Evolutionary conservation across 2,329 filamentous ascomycete species (phyloP).

Genomic region (Aspergillus fumigatus): DNA sequence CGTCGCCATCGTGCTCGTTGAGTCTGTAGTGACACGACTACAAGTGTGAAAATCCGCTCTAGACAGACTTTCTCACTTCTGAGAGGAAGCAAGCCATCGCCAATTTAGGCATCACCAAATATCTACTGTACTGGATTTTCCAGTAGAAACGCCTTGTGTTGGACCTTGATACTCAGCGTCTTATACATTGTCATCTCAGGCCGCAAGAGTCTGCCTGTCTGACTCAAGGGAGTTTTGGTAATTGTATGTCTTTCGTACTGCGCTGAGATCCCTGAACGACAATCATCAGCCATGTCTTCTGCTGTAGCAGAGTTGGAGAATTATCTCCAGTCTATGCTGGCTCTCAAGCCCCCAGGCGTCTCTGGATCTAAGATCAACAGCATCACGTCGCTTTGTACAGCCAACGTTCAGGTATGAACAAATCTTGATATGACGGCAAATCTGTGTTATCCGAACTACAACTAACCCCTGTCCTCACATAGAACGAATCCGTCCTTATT

Average conservation of each 20-base stretch:
- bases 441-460: neutral
- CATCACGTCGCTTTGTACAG: constrained; percentile 81
- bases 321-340: constrained; percentile 85
- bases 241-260: constrained; percentile 11
- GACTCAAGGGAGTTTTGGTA: constrained; percentile 7
- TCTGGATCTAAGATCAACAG: constrained; percentile 86
- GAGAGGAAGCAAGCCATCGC: constrained; percentile 6
- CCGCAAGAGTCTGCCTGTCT: constrained; percentile 10
- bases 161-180: constrained; percentile 10
- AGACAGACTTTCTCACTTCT: constrained; percentile 17
- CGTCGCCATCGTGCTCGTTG: constrained; percentile 30
- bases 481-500: constrained; percentile 93
- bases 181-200: constrained; percentile 10
- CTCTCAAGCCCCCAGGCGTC: constrained; percentile 87
- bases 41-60: constrained; percentile 20
- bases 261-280: constrained; percentile 8
- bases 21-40: constrained; percentile 37
- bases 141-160: constrained; percentile 22
- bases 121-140: constrained; percentile 18
- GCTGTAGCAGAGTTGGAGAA: constrained; percentile 87
- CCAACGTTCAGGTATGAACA: constrained; percentile 77
- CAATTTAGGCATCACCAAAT: constrained; percentile 15
- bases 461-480: constrained; percentile 30
- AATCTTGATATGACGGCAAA: constrained; percentile 8
- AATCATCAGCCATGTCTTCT: constrained; percentile 59